These are phyloP conservation scores for Datura wrightii DNA, from an alignment of 257 asterid species.

Conservation along the genomic window DNA sequence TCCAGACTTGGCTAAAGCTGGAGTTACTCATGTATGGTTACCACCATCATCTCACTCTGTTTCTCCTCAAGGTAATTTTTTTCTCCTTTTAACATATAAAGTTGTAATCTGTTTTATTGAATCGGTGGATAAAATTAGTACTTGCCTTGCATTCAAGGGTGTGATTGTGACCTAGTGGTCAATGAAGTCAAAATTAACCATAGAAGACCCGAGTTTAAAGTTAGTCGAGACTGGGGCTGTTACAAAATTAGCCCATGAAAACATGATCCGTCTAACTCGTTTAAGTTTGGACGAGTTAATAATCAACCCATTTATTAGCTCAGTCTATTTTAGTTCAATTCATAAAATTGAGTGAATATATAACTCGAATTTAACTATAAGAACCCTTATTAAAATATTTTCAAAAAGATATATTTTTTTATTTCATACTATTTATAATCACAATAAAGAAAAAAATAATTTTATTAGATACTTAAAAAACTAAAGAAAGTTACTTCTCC, in stretches of 20 bases:
- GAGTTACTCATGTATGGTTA: conserved; percentile 88
- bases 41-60: conserved; percentile 87
- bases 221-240: neutral
- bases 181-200: neutral
- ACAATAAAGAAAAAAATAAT: too few relatives aligned
- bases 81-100: too few relatives aligned
- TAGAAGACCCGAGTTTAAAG: neutral
- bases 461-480: too few relatives aligned
- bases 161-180: neutral
- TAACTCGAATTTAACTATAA: neutral
- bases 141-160: too few relatives aligned
- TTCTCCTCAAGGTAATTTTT: conserved; percentile 56
- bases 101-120: too few relatives aligned
- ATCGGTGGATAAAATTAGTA: neutral
- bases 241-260: neutral
- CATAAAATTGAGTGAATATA: neutral
- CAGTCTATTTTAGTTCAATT: neutral
- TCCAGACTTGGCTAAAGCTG: conserved; percentile 67
- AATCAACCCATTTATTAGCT: neutral
- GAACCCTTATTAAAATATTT: too few relatives aligned
- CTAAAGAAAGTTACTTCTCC: too few relatives aligned
- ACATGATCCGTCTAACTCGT: neutral
- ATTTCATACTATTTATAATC: too few relatives aligned
- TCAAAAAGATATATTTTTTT: too few relatives aligned
- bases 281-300: neutral